phyloP scores from a whole-genome alignment of 1,284 basidiomycete genomes.

The Mycena sp. region DNA sequence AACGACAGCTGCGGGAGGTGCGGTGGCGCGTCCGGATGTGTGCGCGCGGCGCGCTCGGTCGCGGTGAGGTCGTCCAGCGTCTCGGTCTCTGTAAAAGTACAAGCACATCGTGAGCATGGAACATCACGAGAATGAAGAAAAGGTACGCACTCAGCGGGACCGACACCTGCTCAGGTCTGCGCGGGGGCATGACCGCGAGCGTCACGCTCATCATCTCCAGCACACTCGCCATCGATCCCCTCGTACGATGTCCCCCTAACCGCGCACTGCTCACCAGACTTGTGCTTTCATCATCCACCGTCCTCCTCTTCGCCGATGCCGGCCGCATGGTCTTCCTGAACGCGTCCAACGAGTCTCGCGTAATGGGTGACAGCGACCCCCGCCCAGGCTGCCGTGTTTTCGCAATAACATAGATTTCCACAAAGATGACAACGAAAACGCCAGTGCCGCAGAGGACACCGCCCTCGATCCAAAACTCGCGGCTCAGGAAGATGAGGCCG shows the following conservation, averaged over 20 bases:
- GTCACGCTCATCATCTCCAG: constrained; percentile 85
- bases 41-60: constrained; percentile 81
- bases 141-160: constrained; percentile 71
- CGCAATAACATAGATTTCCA: constrained; percentile 66
- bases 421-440: constrained; percentile 61
- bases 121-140: constrained; percentile 13
- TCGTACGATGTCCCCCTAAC: constrained; percentile 49
- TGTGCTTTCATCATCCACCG: constrained; percentile 61
- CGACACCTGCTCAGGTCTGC: constrained; percentile 64
- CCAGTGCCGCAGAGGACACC: constrained; percentile 70
- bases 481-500: constrained; percentile 76
- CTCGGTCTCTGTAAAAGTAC: constrained; percentile 65
- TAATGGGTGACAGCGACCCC: constrained; percentile 63
- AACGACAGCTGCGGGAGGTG: constrained; percentile 77
- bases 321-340: constrained; percentile 59
- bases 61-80: constrained; percentile 81
- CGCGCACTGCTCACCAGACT: constrained; percentile 63
- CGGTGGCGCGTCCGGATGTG: constrained; percentile 81
- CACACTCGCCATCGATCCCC: constrained; percentile 80
- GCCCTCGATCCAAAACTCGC: constrained; percentile 77
- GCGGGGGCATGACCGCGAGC: constrained; percentile 75
- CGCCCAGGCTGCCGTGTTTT: constrained; percentile 61
- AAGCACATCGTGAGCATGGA: constrained; percentile 20
- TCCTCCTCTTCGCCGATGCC: constrained; percentile 42
- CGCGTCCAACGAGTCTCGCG: constrained; percentile 65